Evolutionary conservation across 2,329 filamentous ascomycete genomes (phyloP), one percentile per base, ranked within the genome.

Genomic region (Capronia americana): DNA sequence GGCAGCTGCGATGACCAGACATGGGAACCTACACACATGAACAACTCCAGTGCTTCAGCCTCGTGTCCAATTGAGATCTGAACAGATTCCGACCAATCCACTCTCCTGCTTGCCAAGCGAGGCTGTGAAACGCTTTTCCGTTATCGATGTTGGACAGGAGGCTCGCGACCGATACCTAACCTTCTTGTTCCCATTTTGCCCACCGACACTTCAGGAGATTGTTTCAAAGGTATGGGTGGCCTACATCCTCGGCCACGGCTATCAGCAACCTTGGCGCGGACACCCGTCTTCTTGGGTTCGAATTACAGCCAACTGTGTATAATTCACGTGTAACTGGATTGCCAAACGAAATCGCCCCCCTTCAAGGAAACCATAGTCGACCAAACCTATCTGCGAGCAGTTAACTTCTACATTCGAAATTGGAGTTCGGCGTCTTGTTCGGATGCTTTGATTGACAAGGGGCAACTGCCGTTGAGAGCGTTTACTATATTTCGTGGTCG

Each of bases 21-120:
- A 51, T 51, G 48, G 48, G 24, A 28, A 20, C 12, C 12, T 26
- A 51, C 26, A 28, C 53, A 55, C 23, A 53, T 20, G 23, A n/a
- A 24, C 12, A 28, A 30, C 53, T 20, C 53, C 24, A 20, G 26
- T 30, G 14, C 28, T 34, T 34, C 53, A 55, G 53, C 57, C 41
- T 50, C 26, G 57, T 60, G 26, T 50, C 32, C 57, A 60, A 50
- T 46, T 20, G 53, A 30, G 24, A 55, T 34, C 53, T 34, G 24
- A 34, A 20, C 24, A 20, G 17, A 34, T 55, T 20, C 53, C 53
- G 48, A 54, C 58, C 58, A 61, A 54, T 61, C 58, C 58, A 54
- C 58, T 61, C 26, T 28, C 24, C 24, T 54, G 28, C 48, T 53
- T 51, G 58, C 58, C 58, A 61, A 61, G 58, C 58, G 58, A 61